phyloP scores from a whole-genome alignment of 805 yeast species.

The Isabelozyma gotoi region DNA sequence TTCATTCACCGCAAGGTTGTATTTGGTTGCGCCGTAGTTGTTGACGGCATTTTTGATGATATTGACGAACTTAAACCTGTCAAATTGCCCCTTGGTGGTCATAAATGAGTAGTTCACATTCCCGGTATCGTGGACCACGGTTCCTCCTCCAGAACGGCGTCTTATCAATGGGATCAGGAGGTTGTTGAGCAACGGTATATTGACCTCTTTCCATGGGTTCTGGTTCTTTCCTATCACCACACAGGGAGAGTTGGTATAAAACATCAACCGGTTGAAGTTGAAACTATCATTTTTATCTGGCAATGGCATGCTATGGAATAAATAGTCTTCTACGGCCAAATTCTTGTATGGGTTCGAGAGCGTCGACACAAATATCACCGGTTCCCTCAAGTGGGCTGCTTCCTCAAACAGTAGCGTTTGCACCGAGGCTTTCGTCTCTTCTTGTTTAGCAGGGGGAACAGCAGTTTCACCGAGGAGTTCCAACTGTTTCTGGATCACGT shows the following conservation, averaged over 20 bases:
- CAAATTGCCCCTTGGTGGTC: conserved; percentile 64
- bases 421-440: not conserved
- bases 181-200: conserved; percentile 51
- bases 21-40: conserved; percentile 6
- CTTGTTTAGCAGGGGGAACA: not conserved
- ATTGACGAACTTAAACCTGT: conserved; percentile 53
- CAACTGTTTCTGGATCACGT: conserved; percentile 17
- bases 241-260: conserved; percentile 79
- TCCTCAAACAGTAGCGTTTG: conserved; percentile 3
- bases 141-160: conserved; percentile 91
- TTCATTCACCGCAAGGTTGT: conserved; percentile 52
- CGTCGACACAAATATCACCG: conserved; percentile 58
- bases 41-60: conserved; percentile 39
- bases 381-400: conserved; percentile 20
- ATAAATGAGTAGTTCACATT: conserved; percentile 85
- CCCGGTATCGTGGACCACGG: conserved; percentile 92
- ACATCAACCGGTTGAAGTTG: conserved; percentile 53
- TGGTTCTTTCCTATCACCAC: conserved; percentile 97
- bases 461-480: conserved; percentile 2
- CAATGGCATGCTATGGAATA: conserved; percentile 65
- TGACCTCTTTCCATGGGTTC: conserved; percentile 88
- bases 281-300: conserved; percentile 13
- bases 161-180: conserved; percentile 67
- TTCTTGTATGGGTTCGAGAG: conserved; percentile 70
- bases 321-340: conserved; percentile 76